Evolutionary conservation across 192 early-diverging fungal species (phyloP), one percentile per base, ranked within the genome.

Genomic region (Funneliformis mosseae): DNA sequence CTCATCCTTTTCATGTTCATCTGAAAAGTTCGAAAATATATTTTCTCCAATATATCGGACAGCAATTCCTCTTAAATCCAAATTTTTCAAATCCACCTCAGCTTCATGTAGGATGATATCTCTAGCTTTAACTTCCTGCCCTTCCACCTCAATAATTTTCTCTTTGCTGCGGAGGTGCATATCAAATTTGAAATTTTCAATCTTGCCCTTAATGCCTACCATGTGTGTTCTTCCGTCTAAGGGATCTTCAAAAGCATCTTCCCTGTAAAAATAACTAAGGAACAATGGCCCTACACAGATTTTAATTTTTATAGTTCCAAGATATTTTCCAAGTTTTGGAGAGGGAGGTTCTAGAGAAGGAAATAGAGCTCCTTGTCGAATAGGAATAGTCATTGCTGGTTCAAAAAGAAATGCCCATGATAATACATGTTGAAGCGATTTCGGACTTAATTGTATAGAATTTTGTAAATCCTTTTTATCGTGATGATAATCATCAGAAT

Each of bases 261-360:
- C 78, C 42, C 86, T 86, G 33, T 83, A 80, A 66, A 88, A 86
- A 69, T 81, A 80, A 46, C 83, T 83, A 61, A 88, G 64, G 5
- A 69, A 81, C 0, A 88, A 76, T 2, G 82, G 79, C 38, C 77
- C 72, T 9, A 84, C 79, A 6, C 80, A 74, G 25, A 88, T 78
- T 69, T 86, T 88, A 63, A 84, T 84, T 61, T 88, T 88, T 28
- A 88, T 67, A 3, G 87, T 82, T 25, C 74, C 75, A 74, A 88
- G 76, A 78, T 84, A 83, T 67, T 81, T 83, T 59, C 81, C 80
- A 76, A 88, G 84, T 39, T 88, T 86, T 33, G 83, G 76, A 0
- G 81, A 74, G 1, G 80, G 81, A 23, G 59, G 43, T 63, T 84
- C 83, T 1, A 43, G 45, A 23, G 69, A 81, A 11, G 87, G 87